Percentiles rank a stretch among this genome's conserved stretches.
These are phyloP conservation scores for Aspergillus leporis DNA, from an alignment of 495 filamentous ascomycete species.

Conservation along the genomic window DNA sequence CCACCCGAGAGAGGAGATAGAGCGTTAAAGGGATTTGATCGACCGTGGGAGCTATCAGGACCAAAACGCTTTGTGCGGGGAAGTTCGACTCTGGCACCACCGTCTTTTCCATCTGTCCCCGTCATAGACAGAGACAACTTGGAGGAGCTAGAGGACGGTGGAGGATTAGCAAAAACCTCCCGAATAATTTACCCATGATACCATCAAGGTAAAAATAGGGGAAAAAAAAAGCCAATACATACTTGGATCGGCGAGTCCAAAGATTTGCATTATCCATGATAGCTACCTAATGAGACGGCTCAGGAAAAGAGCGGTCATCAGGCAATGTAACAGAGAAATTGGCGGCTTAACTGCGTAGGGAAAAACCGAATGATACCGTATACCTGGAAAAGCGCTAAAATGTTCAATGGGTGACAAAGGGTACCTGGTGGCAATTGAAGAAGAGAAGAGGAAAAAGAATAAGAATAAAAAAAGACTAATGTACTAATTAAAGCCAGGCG, in stretches of 20 bases:
- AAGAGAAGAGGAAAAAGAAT: neutral
- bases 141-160: conserved; percentile 57
- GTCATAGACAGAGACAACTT: conserved; percentile 89
- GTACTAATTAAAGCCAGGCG: conserved; percentile 11
- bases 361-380: conserved; percentile 1
- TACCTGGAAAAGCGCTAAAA: neutral
- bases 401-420: neutral
- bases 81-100: conserved; percentile 60
- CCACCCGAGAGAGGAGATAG: conserved; percentile 68
- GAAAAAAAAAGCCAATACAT: conserved; percentile 35
- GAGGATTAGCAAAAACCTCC: conserved; percentile 12
- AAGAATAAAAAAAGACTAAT: conserved; percentile 1
- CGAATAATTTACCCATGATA: neutral
- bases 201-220: conserved; percentile 16
- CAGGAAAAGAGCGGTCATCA: conserved; percentile 46
- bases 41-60: conserved; percentile 75
- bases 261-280: conserved; percentile 68
- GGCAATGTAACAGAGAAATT: conserved; percentile 26
- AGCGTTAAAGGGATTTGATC: conserved; percentile 83
- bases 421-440: neutral
- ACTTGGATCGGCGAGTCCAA: conserved; percentile 95
- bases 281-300: conserved; percentile 41
- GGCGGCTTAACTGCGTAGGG: conserved; percentile 4
- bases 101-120: conserved; percentile 58
- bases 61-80: conserved; percentile 76